Conservation (phyloP, 1,284 basidiomycete species). For the Athelia sp. region DNA sequence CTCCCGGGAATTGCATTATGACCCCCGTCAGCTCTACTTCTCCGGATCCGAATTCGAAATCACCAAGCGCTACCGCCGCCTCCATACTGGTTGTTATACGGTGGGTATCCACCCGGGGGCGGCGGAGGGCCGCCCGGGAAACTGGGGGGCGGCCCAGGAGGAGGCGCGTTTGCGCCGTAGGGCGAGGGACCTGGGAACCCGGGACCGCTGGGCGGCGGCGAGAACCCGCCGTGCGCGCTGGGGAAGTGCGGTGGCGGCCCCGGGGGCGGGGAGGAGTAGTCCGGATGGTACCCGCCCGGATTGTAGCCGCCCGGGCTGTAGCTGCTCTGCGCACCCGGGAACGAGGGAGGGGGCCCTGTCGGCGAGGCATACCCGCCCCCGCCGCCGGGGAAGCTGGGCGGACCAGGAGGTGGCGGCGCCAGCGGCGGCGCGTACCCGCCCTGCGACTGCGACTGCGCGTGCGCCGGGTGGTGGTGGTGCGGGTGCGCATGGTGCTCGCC, state of each 20-base stretch:
- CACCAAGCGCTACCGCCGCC: constrained; percentile 1
- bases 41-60: not conserved
- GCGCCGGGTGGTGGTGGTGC: no score
- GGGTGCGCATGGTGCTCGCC: not conserved
- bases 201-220: constrained; percentile 16
- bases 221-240: no score
- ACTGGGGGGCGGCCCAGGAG: not conserved
- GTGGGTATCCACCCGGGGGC: constrained; percentile 8
- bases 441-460: constrained; percentile 7
- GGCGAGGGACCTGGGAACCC: constrained; percentile 20
- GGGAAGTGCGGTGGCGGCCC: constrained; percentile 6
- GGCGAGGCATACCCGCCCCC: constrained; percentile 10
- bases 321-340: constrained; percentile 10
- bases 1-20: no score
- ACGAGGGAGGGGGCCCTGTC: constrained; percentile 17
- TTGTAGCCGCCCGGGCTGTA: constrained; percentile 15
- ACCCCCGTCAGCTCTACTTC: no score
- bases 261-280: constrained; percentile 7
- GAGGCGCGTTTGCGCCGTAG: not conserved
- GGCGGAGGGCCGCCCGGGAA: constrained; percentile 5
- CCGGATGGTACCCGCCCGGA: no score
- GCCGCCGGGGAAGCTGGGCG: no score
- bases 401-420: no score
- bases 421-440: no score
- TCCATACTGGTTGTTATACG: constrained; percentile 3